Evolutionary conservation across 495 filamentous ascomycete genomes (phyloP), one percentile per base, ranked within the genome.

Genomic region (Rostrohypoxylon terebratum): DNA sequence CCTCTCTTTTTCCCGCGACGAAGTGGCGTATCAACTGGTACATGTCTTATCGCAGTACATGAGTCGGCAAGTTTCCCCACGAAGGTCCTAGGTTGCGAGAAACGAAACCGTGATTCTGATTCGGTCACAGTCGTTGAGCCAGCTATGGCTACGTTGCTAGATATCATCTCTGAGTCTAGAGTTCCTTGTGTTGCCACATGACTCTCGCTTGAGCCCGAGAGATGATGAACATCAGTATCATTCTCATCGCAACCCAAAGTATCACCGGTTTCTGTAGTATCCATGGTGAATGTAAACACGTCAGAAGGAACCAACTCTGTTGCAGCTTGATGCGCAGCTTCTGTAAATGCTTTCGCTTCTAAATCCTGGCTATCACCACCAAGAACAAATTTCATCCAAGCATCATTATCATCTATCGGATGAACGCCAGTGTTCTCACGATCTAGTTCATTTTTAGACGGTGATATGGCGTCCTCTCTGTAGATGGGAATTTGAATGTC

Each of bases 381-480:
- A 31, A 80, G 79, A 2, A 77, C 78, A 44, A 84, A 83, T 44
- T 74, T 74, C 68, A 77, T 82, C 83, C 83, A 84, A 42, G 68
- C 72, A 16, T 72, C 59, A 33, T 80, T 75, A 57, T 79, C 75
- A n/a, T 76, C 58, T 40, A 8, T 9, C 3, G 47, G 33, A 11
- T 55, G 59, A 16, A 53, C 36, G 38, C 61, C 18, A 7, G 20
- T 48, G 14, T 51, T 45, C 11, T 13, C 9, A 33, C 63, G 33
- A 4, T 6, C 21, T 33, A 14, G 2, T 28, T 45, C 68, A 13
- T 33, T 6, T 31, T 61, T 14, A 38, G 44, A 18, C 0, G 34
- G 38, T 14, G 13, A 44, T 44, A 40, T 57, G n/a, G 0, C 1
- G 20, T 33, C 31, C 18, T 62, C 38, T 14, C 51, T 20, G 34